Percentiles rank a stretch among this genome's conserved stretches.
Evolutionary conservation across 805 yeast genomes (phyloP).

Genomic region (Suhomyces sp.): DNA sequence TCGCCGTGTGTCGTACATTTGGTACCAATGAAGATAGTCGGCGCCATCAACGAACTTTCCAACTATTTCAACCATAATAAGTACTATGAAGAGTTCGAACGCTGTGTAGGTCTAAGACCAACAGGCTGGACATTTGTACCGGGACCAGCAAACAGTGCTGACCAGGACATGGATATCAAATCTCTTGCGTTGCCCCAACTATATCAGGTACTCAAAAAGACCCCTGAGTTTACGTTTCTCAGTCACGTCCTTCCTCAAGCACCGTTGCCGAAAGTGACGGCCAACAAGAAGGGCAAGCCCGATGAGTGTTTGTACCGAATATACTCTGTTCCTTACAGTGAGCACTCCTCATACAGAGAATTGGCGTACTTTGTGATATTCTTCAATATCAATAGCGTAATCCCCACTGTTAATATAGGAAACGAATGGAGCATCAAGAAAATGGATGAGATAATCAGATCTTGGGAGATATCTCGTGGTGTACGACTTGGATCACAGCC

Average conservation of each 20-base stretch:
- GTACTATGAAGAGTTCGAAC: slow-evolving; percentile 47
- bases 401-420: slow-evolving; percentile 73
- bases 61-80: slow-evolving; percentile 48
- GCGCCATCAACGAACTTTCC: slow-evolving; percentile 44
- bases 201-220: slow-evolving; percentile 13
- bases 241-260: slow-evolving; percentile 33
- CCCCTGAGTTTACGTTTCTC: slow-evolving; percentile 21
- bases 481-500: not conserved
- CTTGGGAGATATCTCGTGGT: slow-evolving; percentile 26
- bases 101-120: slow-evolving; percentile 73
- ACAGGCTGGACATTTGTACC: slow-evolving; percentile 81
- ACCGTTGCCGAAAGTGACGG: slow-evolving; percentile 11
- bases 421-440: slow-evolving; percentile 19
- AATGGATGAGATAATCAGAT: slow-evolving; percentile 32
- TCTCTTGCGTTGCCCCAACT: slow-evolving; percentile 4
- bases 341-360: slow-evolving; percentile 88
- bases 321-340: slow-evolving; percentile 82
- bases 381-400: slow-evolving; percentile 49
- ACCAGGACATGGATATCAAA: slow-evolving; percentile 2
- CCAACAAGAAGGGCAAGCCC: slow-evolving; percentile 15
- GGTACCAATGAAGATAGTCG: slow-evolving; percentile 60
- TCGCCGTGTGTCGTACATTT: slow-evolving; percentile 57
- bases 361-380: slow-evolving; percentile 60
- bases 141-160: slow-evolving; percentile 10
- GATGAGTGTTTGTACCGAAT: slow-evolving; percentile 38